Evolutionary conservation across 345 rosid genomes (phyloP), one percentile per base, ranked within the genome.

Genomic region (Citrus inodora): DNA sequence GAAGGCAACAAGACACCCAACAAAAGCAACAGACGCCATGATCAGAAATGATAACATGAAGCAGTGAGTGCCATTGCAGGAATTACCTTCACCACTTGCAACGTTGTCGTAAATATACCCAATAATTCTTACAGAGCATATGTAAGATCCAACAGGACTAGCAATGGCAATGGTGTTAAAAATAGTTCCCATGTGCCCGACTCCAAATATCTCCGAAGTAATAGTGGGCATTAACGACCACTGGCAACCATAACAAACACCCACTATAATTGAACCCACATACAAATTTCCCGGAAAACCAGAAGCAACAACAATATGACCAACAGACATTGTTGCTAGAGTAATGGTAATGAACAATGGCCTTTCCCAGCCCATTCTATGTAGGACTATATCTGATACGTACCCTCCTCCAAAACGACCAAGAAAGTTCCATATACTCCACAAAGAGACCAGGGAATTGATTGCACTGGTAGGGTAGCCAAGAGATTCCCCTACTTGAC

Each of bases 171-270:
- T 91, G 72, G 99, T 87, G 82, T 95, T 95, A 85, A 89, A 92
- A 58, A 95, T 91, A 30, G 99, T 93, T 25, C 97, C 98, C 95
- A 95, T 86, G 77, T 95, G 95, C 1, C 87, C 62, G 17, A 93
- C 85, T 0, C 98, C 98, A 5, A 93, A 93, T 59, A 95, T 67
- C 80, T 95, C 97, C 1, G 91, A 89, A 19, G 89, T 83, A 46
- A 95, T 87, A 4, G 92, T 92, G 22, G 98, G 95, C 98, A 95
- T 90, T 80, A 95, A 62, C 1, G 97, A 92, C 98, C 98, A 92
- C 64, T 88, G 95, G 22, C 92, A 88, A 70, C 99, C 99, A 38
- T 95, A 93, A 65, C 95, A 90, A 75, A 93, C 77, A 3, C 98
- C 98, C 9, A 93, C 94, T 10, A 95, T 72, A 58, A 91, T 67